These are phyloP conservation scores for Pythium apleroticum DNA, from an alignment of 352 stramenopile species.

Conservation along the genomic window DNA sequence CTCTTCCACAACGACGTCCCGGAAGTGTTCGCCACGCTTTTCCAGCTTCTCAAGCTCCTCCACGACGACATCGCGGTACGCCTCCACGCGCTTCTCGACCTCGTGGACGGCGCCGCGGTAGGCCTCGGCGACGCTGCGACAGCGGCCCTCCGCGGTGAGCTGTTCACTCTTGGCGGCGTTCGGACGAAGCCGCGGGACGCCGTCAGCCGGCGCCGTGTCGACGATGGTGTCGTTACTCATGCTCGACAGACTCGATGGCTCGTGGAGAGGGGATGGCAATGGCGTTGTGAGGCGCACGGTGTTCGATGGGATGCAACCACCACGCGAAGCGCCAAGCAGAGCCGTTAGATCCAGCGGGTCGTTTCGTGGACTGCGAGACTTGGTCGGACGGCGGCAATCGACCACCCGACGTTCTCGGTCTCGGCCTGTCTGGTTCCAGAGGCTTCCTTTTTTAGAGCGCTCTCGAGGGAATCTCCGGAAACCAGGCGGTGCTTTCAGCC, in stretches of 20 bases:
- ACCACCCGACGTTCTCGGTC: conserved; percentile 6
- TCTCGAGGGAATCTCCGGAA: background rate
- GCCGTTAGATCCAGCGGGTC: conserved; percentile 3
- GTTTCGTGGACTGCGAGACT: conserved; percentile 1
- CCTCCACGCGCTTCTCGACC: conserved; percentile 41
- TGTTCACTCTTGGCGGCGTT: conserved; percentile 7
- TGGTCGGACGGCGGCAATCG: conserved; percentile 2
- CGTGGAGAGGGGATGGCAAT: background rate
- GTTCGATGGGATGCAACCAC: background rate
- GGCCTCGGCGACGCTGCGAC: conserved; percentile 14
- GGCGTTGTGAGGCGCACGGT: background rate
- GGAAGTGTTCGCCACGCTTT: conserved; percentile 56
- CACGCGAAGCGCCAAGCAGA: background rate
- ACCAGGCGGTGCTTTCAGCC: conserved; percentile 2
- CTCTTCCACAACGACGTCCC: conserved; percentile 59
- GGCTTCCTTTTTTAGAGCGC: conserved; percentile 11
- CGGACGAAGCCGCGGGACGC: conserved; percentile 20
- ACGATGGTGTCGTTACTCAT: background rate
- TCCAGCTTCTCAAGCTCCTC: conserved; percentile 49
- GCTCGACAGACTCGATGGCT: background rate
- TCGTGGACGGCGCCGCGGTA: conserved; percentile 15
- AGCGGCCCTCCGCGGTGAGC: background rate
- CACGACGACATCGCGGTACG: conserved; percentile 60
- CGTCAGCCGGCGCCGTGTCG: background rate
- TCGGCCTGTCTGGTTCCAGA: conserved; percentile 9